A percentile compares a stretch with the other conserved stretches of the same genome.
These are phyloP conservation scores for Phytophthora fragariaefolia DNA, from an alignment of 352 stramenopile genomes.

Conservation along the genomic window DNA sequence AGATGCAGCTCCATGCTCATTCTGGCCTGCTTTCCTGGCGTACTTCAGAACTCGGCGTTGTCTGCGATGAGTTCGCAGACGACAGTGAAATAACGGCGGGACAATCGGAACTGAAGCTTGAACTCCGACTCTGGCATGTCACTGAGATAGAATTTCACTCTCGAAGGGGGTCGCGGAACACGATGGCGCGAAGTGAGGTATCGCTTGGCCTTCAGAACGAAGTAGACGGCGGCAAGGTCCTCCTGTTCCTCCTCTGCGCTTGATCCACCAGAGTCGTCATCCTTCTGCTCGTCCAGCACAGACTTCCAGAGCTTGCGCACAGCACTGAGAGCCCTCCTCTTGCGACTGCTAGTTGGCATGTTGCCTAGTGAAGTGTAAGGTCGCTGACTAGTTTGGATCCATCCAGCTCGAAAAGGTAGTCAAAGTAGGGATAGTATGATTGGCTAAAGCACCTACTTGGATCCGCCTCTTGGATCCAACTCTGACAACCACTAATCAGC, in stretches of 20 bases:
- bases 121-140: background rate
- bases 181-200: background rate
- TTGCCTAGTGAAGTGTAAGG: background rate
- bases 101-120: background rate
- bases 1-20: background rate
- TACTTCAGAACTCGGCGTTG: background rate
- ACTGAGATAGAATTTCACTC: background rate
- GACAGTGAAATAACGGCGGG: background rate
- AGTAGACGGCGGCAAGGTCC: background rate
- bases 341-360: background rate
- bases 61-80: background rate
- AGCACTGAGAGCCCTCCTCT: background rate
- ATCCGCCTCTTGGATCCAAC: background rate
- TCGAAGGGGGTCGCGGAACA: background rate
- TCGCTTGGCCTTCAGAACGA: background rate
- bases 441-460: background rate
- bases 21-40: background rate
- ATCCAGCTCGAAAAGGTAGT: background rate
- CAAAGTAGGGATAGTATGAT: background rate
- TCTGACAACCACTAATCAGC: too few species aligned
- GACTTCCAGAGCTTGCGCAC: background rate
- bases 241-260: background rate
- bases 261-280: background rate
- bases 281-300: background rate
- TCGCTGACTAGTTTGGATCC: background rate